These are phyloP conservation scores for Aspergillus ochraceoroseus DNA, from an alignment of 2,329 filamentous ascomycete genomes.

Conservation along the genomic window DNA sequence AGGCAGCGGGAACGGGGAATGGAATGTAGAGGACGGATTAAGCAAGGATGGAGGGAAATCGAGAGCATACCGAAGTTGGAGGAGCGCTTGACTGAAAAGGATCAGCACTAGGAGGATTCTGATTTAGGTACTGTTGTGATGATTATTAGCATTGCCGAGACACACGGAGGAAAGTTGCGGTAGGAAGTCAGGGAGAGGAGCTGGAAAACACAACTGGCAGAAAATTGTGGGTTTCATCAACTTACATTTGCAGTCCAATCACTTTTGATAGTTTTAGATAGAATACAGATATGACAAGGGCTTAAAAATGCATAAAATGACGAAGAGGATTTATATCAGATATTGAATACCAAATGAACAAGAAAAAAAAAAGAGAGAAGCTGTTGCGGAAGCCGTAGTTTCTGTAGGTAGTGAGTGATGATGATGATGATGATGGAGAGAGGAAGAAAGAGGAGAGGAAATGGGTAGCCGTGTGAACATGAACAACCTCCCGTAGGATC, in stretches of 20 bases:
- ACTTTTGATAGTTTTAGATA: too few relatives aligned
- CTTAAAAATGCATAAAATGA: background rate
- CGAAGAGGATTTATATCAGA: too few relatives aligned
- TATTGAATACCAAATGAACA: too few relatives aligned
- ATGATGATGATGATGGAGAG: background rate
- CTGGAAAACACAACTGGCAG: slow-evolving; percentile 11
- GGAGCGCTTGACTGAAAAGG: slow-evolving; percentile 26
- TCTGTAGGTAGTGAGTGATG: too few relatives aligned
- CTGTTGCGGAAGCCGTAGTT: too few relatives aligned
- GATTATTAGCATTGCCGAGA: slow-evolving; percentile 25
- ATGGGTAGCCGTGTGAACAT: background rate
- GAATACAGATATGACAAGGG: too few relatives aligned
- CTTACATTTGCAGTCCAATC: slow-evolving; percentile 3
- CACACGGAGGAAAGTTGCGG: slow-evolving; percentile 21
- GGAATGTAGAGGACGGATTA: slow-evolving; percentile 3
- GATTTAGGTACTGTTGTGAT: slow-evolving; percentile 11
- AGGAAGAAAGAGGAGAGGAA: background rate
- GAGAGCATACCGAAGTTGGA: slow-evolving; percentile 27
- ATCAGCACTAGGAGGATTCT: slow-evolving; percentile 22
- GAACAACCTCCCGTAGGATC: slow-evolving; percentile 1
- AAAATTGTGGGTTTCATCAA: slow-evolving; percentile 4
- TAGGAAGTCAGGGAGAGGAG: slow-evolving; percentile 9
- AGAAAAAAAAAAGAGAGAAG: too few relatives aligned
- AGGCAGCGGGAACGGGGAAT: background rate
- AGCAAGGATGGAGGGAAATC: slow-evolving; percentile 7